These are phyloP conservation scores for Leavenworthia alabamica DNA, from an alignment of 345 rosid species.

Conservation along the genomic window DNA sequence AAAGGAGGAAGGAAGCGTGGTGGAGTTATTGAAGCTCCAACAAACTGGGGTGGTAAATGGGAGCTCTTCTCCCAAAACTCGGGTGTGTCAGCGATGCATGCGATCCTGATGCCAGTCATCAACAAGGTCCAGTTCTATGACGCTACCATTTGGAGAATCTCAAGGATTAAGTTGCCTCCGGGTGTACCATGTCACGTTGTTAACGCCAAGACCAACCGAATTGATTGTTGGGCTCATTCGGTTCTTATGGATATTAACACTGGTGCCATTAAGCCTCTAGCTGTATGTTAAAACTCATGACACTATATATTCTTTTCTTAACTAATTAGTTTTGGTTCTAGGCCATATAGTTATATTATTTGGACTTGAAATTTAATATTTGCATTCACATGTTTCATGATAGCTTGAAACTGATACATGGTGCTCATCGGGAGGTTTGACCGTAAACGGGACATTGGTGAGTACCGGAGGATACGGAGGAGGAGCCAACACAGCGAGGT, in stretches of 20 bases:
- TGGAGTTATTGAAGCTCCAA: slow-evolving; percentile 1
- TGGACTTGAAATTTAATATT: slow-evolving; percentile 7
- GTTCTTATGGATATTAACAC: slow-evolving; percentile 47
- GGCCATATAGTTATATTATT: not conserved
- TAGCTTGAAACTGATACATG: slow-evolving; percentile 77
- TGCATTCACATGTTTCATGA: slow-evolving; percentile 7
- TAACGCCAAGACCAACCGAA: slow-evolving; percentile 17
- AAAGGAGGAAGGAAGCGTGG: slow-evolving; percentile 14
- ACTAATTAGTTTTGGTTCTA: not conserved
- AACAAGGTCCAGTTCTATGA: slow-evolving; percentile 64
- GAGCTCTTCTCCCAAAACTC: slow-evolving; percentile 45
- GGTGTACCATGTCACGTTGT: slow-evolving; percentile 39
- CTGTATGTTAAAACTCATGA: slow-evolving; percentile 29
- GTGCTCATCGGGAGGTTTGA: slow-evolving; percentile 94
- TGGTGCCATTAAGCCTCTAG: slow-evolving; percentile 38
- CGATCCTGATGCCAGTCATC: slow-evolving; percentile 52
- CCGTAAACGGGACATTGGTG: slow-evolving; percentile 54
- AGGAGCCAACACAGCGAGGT: slow-evolving; percentile 65
- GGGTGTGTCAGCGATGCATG: slow-evolving; percentile 87
- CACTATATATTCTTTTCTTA: not conserved
- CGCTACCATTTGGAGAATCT: slow-evolving; percentile 59
- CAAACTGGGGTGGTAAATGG: slow-evolving; percentile 48
- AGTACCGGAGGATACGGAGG: slow-evolving; percentile 66
- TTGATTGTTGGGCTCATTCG: slow-evolving; percentile 73
- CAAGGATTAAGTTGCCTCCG: slow-evolving; percentile 38